Evolutionary conservation across 1,284 basidiomycete species (phyloP), one percentile per base, ranked within the genome.

Genomic region (Trametes hirsuta): DNA sequence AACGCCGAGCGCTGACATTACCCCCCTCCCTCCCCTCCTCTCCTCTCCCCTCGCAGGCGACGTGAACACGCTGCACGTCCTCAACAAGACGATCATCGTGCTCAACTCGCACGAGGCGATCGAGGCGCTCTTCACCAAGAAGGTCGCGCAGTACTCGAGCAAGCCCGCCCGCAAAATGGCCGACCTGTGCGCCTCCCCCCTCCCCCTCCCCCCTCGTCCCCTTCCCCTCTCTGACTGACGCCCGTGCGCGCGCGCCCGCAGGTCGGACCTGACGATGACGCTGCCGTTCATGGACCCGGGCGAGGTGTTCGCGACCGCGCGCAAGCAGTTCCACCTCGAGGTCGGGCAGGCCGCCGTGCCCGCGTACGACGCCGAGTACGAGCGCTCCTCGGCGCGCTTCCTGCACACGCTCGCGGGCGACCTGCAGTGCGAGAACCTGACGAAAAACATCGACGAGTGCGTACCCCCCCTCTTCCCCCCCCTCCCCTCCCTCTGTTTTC

Each of bases 61-160:
- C 40, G 57, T 74, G 36, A 66, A 68, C 56, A 62, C 58, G 41
- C 61, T 67, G 34, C 59, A 56, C 34, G 59, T 69, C 4, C 61
- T 67, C 15, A 62, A 62, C 55, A 52, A 58, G 47, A 61, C 61
- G 14, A 51, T 69, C 52, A 69, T 64, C 61, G 61, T 73, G 24
- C 62, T 73, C 49, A 72, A 71, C 65, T 70, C 71, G 46, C 62
- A 59, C 24, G 62, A 67, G 52, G 63, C 68, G 14, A 69, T 69
- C 47, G 62, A 67, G 14, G 70, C 72, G 46, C 52, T 74, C 21
- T 69, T 74, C 60, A 62, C 61, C 44, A 71, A 71, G 56, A 56
- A 69, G 41, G 66, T 64, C 39, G 63, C 51, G 25, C 61, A 60
- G 18, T 72, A 72, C 50, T 65, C 69, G 25, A 53, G 51, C 63